Evolutionary conservation across 2,329 filamentous ascomycete species (phyloP), one percentile per base, ranked within the genome.

Genomic region (Trichoderma sp.): DNA sequence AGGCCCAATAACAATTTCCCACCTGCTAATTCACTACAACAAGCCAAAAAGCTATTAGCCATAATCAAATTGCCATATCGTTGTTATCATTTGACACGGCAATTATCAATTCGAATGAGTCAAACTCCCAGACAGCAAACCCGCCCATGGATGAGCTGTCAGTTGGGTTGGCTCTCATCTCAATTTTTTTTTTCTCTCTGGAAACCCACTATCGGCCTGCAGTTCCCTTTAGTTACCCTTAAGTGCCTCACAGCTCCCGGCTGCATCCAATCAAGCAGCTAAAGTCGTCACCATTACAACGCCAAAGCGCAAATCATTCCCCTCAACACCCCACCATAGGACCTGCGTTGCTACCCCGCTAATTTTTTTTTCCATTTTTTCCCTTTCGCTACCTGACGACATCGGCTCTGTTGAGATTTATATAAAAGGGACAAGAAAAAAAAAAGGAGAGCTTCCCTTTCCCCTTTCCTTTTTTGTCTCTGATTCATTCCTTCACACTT

Each of bases 341-440:
- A 62, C 55, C 57, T 58, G 58, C 49, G 43, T 31, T 70, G 55
- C 55, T 57, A 71, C 70, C 70, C 70, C 70, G 68, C 70, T 63
- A 71, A 70, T 52, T 40, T 40, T 68, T 68, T 70, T 70, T 70
- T 52, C 24, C 59, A n/a, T 29, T 59, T 33, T 37, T 60, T 70
- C 40, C 21, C 19, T 59, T 52, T 53, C 27, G 27, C 16, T 37
- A 43, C 27, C 58, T 49, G 37, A 65, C 53, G 57, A 67, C 49
- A 58, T 68, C 71, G 24, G 53, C 49, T 68, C 35, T 35, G 55
- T 40, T n/a, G 33, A 43, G 40, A 40, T 52, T 52, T 8, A 4
- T 64, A 55, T 56, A 64, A 64, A 47, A 61, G 58, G 24, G 53
- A 27, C 43, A 56, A 70, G 21, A 55, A 49, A 47, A 53, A n/a